These are phyloP conservation scores for Phycomyces blakesleeanus DNA, from an alignment of 192 early-diverging fungal species.

Conservation along the genomic window DNA sequence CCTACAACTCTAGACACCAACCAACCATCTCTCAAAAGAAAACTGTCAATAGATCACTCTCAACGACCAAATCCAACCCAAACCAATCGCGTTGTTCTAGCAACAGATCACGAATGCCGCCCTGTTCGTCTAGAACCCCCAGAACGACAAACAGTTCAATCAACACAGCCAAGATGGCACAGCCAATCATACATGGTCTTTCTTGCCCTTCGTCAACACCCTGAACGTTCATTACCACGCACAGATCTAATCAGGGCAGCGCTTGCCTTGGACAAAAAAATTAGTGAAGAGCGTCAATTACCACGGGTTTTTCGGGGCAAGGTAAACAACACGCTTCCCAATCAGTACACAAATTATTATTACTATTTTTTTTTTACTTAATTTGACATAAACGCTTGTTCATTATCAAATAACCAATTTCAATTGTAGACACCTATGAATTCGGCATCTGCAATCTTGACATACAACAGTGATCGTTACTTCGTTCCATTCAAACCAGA, in stretches of 20 bases:
- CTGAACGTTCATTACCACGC: constrained; percentile 64
- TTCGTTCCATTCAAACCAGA: constrained; percentile 70
- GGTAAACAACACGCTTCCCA: constrained; percentile 35
- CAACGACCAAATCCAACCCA: neutral
- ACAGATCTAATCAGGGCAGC: constrained; percentile 71
- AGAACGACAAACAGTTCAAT: neutral
- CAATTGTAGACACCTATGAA: constrained; percentile 65
- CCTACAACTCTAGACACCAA: no score
- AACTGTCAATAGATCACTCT: neutral
- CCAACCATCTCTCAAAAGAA: neutral
- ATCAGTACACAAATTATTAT: no score
- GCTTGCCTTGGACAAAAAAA: constrained; percentile 73
- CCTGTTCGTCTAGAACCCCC: neutral
- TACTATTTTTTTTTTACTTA: no score
- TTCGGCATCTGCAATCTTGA: constrained; percentile 70
- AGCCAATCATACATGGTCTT: constrained; percentile 86
- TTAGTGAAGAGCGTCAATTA: constrained; percentile 65
- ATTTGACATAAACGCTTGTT: no score
- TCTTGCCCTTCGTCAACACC: constrained; percentile 68
- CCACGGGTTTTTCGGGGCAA: constrained; percentile 85
- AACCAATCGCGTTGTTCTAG: neutral
- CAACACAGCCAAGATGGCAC: constrained; percentile 75
- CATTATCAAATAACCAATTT: constrained; percentile 2
- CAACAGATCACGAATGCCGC: neutral
- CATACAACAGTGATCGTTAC: constrained; percentile 72